Base-by-base conservation (phyloP, 2,329 filamentous ascomycete species). In the Colletotrichum simmondsii region DNA sequence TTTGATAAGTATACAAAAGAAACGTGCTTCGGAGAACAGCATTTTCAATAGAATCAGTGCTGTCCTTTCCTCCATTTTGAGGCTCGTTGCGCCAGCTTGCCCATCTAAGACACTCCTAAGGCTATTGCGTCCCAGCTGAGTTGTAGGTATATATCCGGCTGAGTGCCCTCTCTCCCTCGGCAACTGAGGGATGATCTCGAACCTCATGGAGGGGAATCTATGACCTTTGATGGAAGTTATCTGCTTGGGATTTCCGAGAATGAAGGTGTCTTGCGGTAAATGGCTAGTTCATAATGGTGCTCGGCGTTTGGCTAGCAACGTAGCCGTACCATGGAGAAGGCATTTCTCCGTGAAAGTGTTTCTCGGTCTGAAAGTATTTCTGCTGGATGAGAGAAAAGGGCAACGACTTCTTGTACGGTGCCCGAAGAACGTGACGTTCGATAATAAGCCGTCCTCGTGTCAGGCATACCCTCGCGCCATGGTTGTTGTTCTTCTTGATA, bases 371-470 rank as follows among this genome's bases (percentile, higher is more conserved):
- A 26, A 26, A 26, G 24, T 26, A 26, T 26, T 26, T 26, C 24
- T 26, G 24, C 2, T 26, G 24, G 3, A 26, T 3, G 24, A 26
- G 24, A 26, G 24, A 2, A 26, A 26, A 26, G 72, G 5, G 83
- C 81, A 2, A 83, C 77, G 10, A 85, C 83, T 6, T 83, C 82
- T 62, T 85, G 85, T 77, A 86, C 86, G 3, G 81, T 83, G 4
- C 81, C 83, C 2, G 85, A 79, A 1, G 76, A 84, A 84, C 14
- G 77, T 57, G 8, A 83, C 42, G 73, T 86, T 42, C 84, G 22
- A 85, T 71, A 6, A 85, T 52, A 16, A 85, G 81, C 77, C 83
- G 79, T 0, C 84, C 56, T 82, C 83, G 84, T 53, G 83, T 80
- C 7, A 85, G 75, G 68, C 75, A 75, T 10, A 78, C 80, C 26